Evolutionary conservation across 768 basidiomycete genomes (phyloP), one percentile per base, ranked within the genome.

Genomic region (Leccinum aurantiacum): DNA sequence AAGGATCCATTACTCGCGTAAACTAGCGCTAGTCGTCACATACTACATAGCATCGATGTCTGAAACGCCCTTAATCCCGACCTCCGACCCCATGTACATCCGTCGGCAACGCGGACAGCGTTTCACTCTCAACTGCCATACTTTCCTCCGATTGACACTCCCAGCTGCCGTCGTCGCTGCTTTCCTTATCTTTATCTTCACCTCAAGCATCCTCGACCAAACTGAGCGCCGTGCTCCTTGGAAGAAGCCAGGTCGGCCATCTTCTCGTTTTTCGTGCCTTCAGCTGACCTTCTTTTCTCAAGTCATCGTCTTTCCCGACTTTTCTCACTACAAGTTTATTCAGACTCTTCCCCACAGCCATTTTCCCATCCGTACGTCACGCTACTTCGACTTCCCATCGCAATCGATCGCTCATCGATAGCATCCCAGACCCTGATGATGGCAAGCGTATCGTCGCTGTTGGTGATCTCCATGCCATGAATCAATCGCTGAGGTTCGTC

Each of bases 391-490:
- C 6, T 2, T 29, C 15, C 13, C 27, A 6, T 1, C 31, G 15
- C 6, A 11, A 24, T 24, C 17, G 47, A 50, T 5, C 8, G 9
- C 27, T 35, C 9, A 25, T 41, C n/a, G 4, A 38, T 31, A 56
- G 29, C 24, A 19, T 31, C 47, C 27, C 53, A 90, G 90, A 81
- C 59, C 77, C 82, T 14, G 71, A 79, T 3, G 66, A 80, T 4
- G 59, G 75, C 27, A 78, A 72, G 62, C 84, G 93, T 15, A 77
- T 89, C 27, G 84, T 98, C 47, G 75, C 93, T 60, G 77, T 97
- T 13, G 95, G 95, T 8, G 95, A 98, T 67, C 80, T 97, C 7
- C 95, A 98, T 78, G 93, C 91, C 50, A 92, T 89, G 84, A 79
- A 82, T 55, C 69, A 79, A 6, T 82, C 87, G 0, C 74, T 97